A percentile compares a stretch with the other conserved stretches of the same genome.
phyloP scores from a whole-genome alignment of 2,329 filamentous ascomycete species.

The Aspergillus tanneri region DNA sequence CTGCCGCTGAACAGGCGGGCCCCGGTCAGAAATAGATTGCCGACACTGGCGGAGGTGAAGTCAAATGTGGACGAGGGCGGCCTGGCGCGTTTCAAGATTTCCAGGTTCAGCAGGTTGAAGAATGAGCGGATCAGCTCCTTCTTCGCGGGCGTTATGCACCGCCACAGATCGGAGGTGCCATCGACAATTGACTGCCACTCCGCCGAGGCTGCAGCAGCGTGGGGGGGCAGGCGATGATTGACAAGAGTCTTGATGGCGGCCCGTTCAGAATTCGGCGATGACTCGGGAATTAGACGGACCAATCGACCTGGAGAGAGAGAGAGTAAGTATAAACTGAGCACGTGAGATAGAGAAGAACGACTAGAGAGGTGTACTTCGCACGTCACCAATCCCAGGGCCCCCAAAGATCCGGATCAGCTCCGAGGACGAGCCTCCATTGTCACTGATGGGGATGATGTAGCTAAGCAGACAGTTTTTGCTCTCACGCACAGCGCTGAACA shows the following conservation, averaged over 20 bases:
- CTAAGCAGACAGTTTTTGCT: conserved; percentile 67
- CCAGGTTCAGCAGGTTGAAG: conserved; percentile 72
- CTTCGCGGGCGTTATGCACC: conserved; percentile 66
- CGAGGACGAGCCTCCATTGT: conserved; percentile 92
- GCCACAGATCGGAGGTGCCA: conserved; percentile 74
- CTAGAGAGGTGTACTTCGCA: conserved; percentile 71
- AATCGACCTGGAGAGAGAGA: conserved; percentile 64
- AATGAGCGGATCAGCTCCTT: conserved; percentile 75
- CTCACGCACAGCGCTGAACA: conserved; percentile 68
- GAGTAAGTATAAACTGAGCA: not conserved
- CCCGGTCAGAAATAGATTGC: conserved; percentile 78
- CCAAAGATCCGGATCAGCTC: conserved; percentile 94
- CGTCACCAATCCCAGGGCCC: conserved; percentile 80
- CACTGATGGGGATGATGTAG: conserved; percentile 92
- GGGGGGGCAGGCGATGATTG: conserved; percentile 75
- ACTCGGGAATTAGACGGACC: conserved; percentile 81
- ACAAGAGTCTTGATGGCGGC: conserved; percentile 78
- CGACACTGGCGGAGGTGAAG: conserved; percentile 72
- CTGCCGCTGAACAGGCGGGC: conserved; percentile 87
- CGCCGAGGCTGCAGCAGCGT: conserved; percentile 59
- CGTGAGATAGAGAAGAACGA: conserved; percentile 22
- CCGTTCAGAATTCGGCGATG: conserved; percentile 60
- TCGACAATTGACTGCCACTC: conserved; percentile 93
- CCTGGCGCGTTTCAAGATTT: conserved; percentile 73
- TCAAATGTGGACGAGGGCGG: conserved; percentile 71